Percentiles rank a stretch among this genome's conserved stretches.
phyloP scores from a whole-genome alignment of 1,284 basidiomycete species.

The Thelephora terrestris region DNA sequence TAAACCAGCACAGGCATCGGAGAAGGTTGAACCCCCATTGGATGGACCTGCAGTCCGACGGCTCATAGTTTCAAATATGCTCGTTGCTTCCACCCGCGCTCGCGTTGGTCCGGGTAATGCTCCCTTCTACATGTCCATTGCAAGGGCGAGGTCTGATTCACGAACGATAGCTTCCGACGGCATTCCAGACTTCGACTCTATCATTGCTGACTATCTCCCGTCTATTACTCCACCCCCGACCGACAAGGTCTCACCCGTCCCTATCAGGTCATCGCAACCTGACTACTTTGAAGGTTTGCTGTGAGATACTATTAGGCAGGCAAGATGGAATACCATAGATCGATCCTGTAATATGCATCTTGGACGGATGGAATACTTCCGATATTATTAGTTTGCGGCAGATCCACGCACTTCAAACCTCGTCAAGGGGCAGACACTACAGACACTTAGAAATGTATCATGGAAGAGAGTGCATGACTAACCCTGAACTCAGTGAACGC shows the following conservation, averaged over 20 bases:
- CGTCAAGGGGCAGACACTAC: constrained; percentile 46
- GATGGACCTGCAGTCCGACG: constrained; percentile 63
- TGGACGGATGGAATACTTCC: background rate
- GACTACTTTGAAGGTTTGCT: constrained; percentile 36
- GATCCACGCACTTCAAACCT: too few species aligned
- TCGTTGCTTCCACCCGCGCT: constrained; percentile 48
- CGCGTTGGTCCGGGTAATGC: constrained; percentile 29
- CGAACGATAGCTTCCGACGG: constrained; percentile 26
- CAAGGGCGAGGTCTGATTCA: constrained; percentile 2
- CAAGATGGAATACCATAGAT: background rate
- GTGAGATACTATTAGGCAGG: constrained; percentile 10
- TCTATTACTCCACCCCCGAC: constrained; percentile 14
- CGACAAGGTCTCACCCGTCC: constrained; percentile 6
- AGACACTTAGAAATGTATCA: background rate
- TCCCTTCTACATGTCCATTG: background rate
- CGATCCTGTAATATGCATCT: background rate
- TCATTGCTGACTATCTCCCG: constrained; percentile 61
- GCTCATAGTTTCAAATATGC: constrained; percentile 62
- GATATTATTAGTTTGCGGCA: constrained; percentile 6
- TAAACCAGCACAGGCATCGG: background rate
- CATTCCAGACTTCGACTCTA: constrained; percentile 51
- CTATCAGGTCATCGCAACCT: constrained; percentile 16
- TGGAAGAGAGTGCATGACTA: constrained; percentile 21
- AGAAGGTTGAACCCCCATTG: constrained; percentile 30
- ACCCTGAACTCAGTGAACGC: constrained; percentile 83